Evolutionary conservation across 495 filamentous ascomycete species (phyloP).

Genomic region (Aspergillus conjunctus): DNA sequence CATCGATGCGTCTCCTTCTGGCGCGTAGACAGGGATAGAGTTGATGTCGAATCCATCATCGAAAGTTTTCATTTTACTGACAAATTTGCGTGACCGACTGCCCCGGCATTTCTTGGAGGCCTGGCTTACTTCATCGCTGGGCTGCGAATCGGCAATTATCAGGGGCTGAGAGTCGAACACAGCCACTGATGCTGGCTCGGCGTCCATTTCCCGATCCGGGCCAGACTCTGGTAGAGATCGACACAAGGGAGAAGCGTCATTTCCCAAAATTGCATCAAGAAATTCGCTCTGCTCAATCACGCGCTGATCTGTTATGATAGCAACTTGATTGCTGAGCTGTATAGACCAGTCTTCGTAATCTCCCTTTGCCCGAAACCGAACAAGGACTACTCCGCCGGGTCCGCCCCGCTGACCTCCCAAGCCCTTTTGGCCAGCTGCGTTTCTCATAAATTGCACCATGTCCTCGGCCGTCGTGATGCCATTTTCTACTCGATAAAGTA

Average conservation of each 20-base stretch:
- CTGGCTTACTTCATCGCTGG: constrained; percentile 21
- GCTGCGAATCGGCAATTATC: constrained; percentile 24
- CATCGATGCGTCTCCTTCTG: constrained; percentile 21
- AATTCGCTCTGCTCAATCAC: constrained; percentile 92
- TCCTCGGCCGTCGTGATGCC: constrained; percentile 72
- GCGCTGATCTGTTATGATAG: constrained; percentile 71
- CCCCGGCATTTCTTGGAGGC: constrained; percentile 27
- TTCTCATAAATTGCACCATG: constrained; percentile 75
- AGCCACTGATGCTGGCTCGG: constrained; percentile 12
- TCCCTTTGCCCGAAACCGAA: constrained; percentile 70
- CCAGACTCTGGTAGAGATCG: constrained; percentile 56
- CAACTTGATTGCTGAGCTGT: constrained; percentile 65
- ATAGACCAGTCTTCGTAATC: constrained; percentile 67
- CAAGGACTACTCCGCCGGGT: constrained; percentile 73
- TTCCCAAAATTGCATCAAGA: constrained; percentile 81
- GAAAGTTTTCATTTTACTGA: constrained; percentile 77
- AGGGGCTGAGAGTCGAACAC: constrained; percentile 2
- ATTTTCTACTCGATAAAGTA: constrained; percentile 62
- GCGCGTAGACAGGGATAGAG: constrained; percentile 40
- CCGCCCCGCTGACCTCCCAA: constrained; percentile 61
- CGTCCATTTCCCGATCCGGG: constrained; percentile 22
- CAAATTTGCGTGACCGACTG: constrained; percentile 39
- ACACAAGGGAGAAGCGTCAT: constrained; percentile 70
- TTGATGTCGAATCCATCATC: constrained; percentile 59
- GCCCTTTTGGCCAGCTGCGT: constrained; percentile 71